A percentile compares a stretch with the other conserved stretches of the same genome.
These are phyloP conservation scores for Aspergillus leporis DNA, from an alignment of 495 filamentous ascomycete genomes.

Conservation along the genomic window DNA sequence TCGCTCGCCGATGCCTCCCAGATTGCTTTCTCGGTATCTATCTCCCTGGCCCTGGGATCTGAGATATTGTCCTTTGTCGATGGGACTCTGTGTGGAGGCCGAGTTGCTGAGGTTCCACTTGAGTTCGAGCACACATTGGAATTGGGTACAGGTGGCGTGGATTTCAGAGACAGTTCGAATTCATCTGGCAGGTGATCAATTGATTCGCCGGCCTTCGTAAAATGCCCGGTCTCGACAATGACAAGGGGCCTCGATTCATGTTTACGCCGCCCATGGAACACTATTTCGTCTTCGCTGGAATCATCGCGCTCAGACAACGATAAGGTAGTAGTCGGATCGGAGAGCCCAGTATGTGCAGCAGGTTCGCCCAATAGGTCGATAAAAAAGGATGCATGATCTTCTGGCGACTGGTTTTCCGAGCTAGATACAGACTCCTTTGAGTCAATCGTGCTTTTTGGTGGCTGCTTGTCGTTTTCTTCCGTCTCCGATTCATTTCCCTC, in stretches of 20 bases:
- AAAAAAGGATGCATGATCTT: constrained; percentile 22
- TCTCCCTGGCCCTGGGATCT: neutral
- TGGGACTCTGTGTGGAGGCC: neutral
- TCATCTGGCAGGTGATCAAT: neutral
- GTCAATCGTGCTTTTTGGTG: neutral
- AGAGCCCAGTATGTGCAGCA: neutral
- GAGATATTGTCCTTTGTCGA: neutral
- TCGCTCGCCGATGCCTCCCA: constrained; percentile 16
- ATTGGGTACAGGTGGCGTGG: neutral
- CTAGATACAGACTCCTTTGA: constrained; percentile 2
- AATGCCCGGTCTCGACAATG: neutral
- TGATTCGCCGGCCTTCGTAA: neutral
- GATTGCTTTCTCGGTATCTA: neutral
- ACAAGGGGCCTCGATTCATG: neutral
- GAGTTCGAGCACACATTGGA: neutral
- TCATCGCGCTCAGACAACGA: constrained; percentile 12
- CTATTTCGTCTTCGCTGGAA: constrained; percentile 47
- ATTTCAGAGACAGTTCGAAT: neutral
- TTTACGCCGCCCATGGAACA: constrained; percentile 38
- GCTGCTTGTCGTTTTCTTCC: constrained; percentile 6
- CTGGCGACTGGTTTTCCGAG: neutral
- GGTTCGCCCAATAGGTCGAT: constrained; percentile 24
- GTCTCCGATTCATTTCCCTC: constrained; percentile 14
- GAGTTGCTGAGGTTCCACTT: neutral
- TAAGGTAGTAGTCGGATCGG: neutral